Percentiles rank a stretch among this genome's conserved stretches.
Evolutionary conservation across 1,139 yeast species (phyloP).

Genomic region (Candida sp.): DNA sequence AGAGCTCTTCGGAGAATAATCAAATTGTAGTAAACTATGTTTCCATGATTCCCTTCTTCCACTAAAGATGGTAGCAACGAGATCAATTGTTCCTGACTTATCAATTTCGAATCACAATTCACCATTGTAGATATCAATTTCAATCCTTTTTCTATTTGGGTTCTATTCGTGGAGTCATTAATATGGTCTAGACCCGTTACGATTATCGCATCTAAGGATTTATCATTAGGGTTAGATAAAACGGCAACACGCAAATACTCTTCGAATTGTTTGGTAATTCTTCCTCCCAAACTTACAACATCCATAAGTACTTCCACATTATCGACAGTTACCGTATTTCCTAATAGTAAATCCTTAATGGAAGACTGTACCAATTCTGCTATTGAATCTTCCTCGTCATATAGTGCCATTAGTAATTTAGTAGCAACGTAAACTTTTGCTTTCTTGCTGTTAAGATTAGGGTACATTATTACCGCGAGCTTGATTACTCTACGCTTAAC

Average conservation of each 20-base stretch:
- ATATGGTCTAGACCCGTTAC: slow-evolving; percentile 17
- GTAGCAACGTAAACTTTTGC: slow-evolving; percentile 45
- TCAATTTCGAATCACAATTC: slow-evolving; percentile 44
- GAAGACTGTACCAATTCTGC: slow-evolving; percentile 39
- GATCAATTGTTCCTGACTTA: slow-evolving; percentile 63
- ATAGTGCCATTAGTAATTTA: slow-evolving; percentile 49
- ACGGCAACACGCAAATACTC: slow-evolving; percentile 32
- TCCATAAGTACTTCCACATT: slow-evolving; percentile 29
- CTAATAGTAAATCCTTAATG: slow-evolving; percentile 47
- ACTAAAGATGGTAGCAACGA: slow-evolving; percentile 58
- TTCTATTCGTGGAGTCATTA: slow-evolving; percentile 13
- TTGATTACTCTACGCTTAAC: slow-evolving; percentile 64
- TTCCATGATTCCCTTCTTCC: slow-evolving; percentile 38
- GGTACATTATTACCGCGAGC: slow-evolving; percentile 49
- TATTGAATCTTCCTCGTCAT: slow-evolving; percentile 69
- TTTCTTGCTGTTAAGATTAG: slow-evolving; percentile 20
- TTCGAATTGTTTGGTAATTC: slow-evolving; percentile 38
- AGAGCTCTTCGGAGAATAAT: slow-evolving; percentile 51
- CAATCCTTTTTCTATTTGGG: slow-evolving; percentile 30
- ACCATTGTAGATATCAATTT: slow-evolving; percentile 53
- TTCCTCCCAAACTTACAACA: slow-evolving; percentile 30
- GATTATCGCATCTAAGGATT: neutral
- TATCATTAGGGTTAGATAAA: slow-evolving; percentile 18
- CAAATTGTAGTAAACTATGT: slow-evolving; percentile 42
- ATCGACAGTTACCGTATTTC: slow-evolving; percentile 8